These are phyloP conservation scores for Westerdykella ornata DNA, from an alignment of 2,329 filamentous ascomycete species.

Conservation along the genomic window DNA sequence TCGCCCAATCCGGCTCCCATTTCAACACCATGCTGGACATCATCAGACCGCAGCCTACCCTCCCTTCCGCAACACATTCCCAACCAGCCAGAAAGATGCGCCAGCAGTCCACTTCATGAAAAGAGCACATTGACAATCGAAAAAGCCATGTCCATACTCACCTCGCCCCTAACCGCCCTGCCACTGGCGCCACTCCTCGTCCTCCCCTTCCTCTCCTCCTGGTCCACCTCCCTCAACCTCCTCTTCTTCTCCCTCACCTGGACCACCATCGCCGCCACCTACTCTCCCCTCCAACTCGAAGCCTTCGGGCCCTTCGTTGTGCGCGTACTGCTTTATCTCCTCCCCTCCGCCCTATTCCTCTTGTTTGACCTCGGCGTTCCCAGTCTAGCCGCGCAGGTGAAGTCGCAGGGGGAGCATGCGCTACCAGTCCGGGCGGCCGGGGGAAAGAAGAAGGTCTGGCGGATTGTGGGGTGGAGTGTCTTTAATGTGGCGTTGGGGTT, in stretches of 20 bases:
- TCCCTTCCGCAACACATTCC: not conserved
- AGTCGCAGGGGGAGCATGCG: conserved; percentile 54
- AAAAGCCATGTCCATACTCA: conserved; percentile 19
- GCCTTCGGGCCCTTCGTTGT: conserved; percentile 62
- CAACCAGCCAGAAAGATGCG: not conserved
- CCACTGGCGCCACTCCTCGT: conserved; percentile 57
- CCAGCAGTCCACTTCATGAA: not conserved
- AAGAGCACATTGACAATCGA: too few species aligned
- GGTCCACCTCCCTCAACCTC: conserved; percentile 73
- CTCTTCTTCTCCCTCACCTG: conserved; percentile 89
- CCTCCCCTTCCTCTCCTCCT: conserved; percentile 66
- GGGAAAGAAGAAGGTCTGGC: conserved; percentile 40
- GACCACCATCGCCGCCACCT: conserved; percentile 73
- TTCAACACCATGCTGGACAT: not conserved
- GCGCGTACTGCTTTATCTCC: conserved; percentile 62
- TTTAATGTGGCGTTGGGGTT: conserved; percentile 52
- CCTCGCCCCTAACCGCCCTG: conserved; percentile 27
- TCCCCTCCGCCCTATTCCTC: conserved; percentile 67
- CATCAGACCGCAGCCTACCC: not conserved
- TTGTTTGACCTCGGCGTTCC: conserved; percentile 66
- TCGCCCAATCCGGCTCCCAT: not conserved
- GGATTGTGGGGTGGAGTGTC: conserved; percentile 49
- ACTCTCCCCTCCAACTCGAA: conserved; percentile 69
- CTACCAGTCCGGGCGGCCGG: conserved; percentile 41
- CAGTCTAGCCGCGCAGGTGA: conserved; percentile 60